These are phyloP conservation scores for Penicillium sp. DNA, from an alignment of 2,329 filamentous ascomycete species.

Conservation along the genomic window DNA sequence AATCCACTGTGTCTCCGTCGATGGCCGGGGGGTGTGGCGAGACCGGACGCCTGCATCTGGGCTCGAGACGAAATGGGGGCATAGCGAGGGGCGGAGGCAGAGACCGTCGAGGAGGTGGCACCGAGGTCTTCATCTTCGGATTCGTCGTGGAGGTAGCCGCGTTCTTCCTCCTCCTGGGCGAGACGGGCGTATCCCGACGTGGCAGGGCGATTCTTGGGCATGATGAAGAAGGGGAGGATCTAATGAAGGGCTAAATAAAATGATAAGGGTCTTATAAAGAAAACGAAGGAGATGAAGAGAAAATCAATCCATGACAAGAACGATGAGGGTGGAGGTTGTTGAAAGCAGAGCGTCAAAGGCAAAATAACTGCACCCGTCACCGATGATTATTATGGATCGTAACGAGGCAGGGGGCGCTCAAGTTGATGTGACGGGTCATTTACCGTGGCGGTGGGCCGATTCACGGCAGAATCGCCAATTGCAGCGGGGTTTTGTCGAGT, in stretches of 20 bases:
- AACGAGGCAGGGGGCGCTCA: conserved; percentile 13
- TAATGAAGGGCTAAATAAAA: conserved; percentile 6
- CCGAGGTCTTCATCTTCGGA: conserved; percentile 63
- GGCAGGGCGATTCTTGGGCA: conserved; percentile 65
- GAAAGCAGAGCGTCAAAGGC: conserved; percentile 6
- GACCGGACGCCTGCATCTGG: conserved; percentile 48
- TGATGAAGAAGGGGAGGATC: conserved; percentile 39
- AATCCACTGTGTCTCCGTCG: conserved; percentile 48
- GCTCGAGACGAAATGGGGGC: conserved; percentile 52
- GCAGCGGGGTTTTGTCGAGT: neutral
- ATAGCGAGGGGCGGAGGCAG: conserved; percentile 57
- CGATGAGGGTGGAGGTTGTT: neutral
- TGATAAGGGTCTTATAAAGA: conserved; percentile 1
- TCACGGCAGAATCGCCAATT: conserved; percentile 4
- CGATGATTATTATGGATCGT: conserved; percentile 18
- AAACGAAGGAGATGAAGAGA: conserved; percentile 15
- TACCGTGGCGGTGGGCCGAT: conserved; percentile 12
- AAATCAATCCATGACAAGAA: conserved; percentile 15
- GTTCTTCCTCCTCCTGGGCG: conserved; percentile 68
- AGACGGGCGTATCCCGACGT: conserved; percentile 82
- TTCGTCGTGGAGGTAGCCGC: conserved; percentile 54
- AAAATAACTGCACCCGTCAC: conserved; percentile 11
- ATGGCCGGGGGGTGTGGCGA: conserved; percentile 38
- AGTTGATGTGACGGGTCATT: conserved; percentile 9
- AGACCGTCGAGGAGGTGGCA: conserved; percentile 52